Evolutionary conservation across 2,329 filamentous ascomycete species (phyloP).

Genomic region (Atkinsonella texensis): DNA sequence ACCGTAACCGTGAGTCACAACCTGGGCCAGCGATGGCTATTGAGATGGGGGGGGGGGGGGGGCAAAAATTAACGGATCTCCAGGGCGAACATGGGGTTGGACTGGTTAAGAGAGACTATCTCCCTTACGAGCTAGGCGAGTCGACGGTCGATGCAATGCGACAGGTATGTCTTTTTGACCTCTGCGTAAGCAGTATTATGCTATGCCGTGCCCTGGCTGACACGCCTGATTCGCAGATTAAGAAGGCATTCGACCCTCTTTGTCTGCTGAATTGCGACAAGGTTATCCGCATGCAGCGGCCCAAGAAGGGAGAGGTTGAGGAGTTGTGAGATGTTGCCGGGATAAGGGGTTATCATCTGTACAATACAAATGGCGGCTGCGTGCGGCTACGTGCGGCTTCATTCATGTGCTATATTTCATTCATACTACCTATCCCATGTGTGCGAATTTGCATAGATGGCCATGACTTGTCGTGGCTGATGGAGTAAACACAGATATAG

Average conservation of each 20-base stretch:
- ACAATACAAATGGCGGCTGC: background rate
- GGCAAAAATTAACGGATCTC: conserved; percentile 8
- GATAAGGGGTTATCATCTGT: background rate
- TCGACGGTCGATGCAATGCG: conserved; percentile 72
- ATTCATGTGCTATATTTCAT: background rate
- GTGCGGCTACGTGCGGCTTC: background rate
- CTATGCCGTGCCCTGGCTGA: background rate
- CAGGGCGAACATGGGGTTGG: conserved; percentile 74
- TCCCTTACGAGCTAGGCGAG: conserved; percentile 64
- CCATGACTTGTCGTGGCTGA: no score
- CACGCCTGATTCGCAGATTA: conserved; percentile 41
- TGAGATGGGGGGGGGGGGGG: no score
- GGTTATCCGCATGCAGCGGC: conserved; percentile 47
- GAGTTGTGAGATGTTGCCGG: conserved; percentile 24
- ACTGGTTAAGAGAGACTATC: conserved; percentile 73
- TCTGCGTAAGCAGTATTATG: background rate
- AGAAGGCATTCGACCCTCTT: conserved; percentile 67
- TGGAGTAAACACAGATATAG: no score
- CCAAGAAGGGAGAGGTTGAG: conserved; percentile 29
- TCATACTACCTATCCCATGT: no score
- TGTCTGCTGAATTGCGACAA: conserved; percentile 60
- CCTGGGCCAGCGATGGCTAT: no score
- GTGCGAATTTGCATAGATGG: no score
- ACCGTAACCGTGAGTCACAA: conserved; percentile 50
- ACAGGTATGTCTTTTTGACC: conserved; percentile 40